Percentiles rank a stretch among this genome's conserved stretches.
phyloP scores from a whole-genome alignment of 768 basidiomycete species.

The Tricholomella constricta region DNA sequence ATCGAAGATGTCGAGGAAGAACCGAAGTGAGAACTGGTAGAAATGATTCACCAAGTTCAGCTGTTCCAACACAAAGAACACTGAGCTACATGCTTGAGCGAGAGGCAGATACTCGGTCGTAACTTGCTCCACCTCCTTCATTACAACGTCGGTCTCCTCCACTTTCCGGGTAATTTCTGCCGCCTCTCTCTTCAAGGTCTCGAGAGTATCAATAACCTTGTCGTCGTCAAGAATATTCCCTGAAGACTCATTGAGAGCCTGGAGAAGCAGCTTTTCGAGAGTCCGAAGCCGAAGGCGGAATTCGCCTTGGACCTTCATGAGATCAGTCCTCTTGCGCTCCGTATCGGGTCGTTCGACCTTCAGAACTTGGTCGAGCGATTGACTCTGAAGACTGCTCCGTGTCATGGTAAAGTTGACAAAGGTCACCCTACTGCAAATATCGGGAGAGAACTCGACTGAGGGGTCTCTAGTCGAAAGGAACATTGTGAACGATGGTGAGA shows the following conservation, averaged over 20 bases:
- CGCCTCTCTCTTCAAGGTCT: constrained; percentile 94
- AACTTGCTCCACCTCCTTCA: constrained; percentile 95
- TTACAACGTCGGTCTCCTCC: constrained; percentile 93
- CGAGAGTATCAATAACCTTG: constrained; percentile 95
- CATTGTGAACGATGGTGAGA: constrained; percentile 99
- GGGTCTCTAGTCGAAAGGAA: constrained; percentile 98
- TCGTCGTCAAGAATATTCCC: constrained; percentile 99
- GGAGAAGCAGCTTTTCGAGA: constrained; percentile 88
- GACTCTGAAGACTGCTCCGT: constrained; percentile 95
- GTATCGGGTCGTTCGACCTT: constrained; percentile 97
- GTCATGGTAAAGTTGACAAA: constrained; percentile 99
- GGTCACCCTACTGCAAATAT: constrained; percentile 96
- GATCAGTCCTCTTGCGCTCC: constrained; percentile 91
- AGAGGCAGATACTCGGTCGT: constrained; percentile 93
- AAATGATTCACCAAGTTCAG: constrained; percentile 94
- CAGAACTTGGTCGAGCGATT: constrained; percentile 95
- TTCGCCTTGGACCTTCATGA: constrained; percentile 98
- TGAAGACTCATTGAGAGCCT: constrained; percentile 93
- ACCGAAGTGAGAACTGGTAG: constrained; percentile 96
- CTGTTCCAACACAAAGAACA: constrained; percentile 97
- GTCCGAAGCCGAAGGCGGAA: constrained; percentile 92
- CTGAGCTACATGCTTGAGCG: constrained; percentile 93
- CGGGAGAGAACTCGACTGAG: constrained; percentile 96
- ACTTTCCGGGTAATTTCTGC: constrained; percentile 95
- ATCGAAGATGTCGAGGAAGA: constrained; percentile 99